phyloP scores from a whole-genome alignment of 352 stramenopile species.

The Aphanomyces astaci region DNA sequence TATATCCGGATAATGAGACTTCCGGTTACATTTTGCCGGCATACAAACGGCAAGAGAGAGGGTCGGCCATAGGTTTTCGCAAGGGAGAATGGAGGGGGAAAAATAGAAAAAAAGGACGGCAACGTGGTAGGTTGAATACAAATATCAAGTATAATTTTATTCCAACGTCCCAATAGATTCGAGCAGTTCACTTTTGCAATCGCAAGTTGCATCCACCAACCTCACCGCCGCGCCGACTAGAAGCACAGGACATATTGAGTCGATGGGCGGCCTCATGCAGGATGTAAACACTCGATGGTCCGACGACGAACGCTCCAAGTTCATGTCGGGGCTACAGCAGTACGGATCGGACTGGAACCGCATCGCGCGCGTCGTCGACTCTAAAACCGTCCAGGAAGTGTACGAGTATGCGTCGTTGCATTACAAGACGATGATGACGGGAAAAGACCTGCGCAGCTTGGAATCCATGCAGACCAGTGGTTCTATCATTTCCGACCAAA shows the following conservation, averaged over 20 bases:
- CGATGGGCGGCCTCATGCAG: background rate
- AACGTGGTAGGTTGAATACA: background rate
- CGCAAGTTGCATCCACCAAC: background rate
- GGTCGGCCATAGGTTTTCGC: background rate
- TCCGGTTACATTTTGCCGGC: background rate
- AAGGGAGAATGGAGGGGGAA: background rate
- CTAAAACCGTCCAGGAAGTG: conserved; percentile 23
- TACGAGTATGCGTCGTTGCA: conserved; percentile 22
- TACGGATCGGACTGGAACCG: conserved; percentile 22
- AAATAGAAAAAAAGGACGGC: conserved; percentile 13
- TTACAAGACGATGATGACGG: conserved; percentile 23
- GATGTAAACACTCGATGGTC: background rate
- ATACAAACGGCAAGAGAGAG: conserved; percentile 5
- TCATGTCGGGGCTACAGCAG: conserved; percentile 3
- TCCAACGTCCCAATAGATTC: background rate
- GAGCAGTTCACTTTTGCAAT: conserved; percentile 8
- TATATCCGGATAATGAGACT: background rate
- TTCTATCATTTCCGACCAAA: background rate
- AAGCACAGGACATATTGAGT: no score
- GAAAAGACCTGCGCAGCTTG: conserved; percentile 19
- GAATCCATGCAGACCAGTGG: conserved; percentile 16
- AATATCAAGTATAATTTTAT: conserved; percentile 7
- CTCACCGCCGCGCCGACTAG: background rate
- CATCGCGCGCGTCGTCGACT: conserved; percentile 16
- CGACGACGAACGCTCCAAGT: conserved; percentile 20